Percentiles rank a stretch among this genome's conserved stretches.
These are phyloP conservation scores for Leishmania arabica DNA, from an alignment of 208 protist genomes.

Conservation along the genomic window DNA sequence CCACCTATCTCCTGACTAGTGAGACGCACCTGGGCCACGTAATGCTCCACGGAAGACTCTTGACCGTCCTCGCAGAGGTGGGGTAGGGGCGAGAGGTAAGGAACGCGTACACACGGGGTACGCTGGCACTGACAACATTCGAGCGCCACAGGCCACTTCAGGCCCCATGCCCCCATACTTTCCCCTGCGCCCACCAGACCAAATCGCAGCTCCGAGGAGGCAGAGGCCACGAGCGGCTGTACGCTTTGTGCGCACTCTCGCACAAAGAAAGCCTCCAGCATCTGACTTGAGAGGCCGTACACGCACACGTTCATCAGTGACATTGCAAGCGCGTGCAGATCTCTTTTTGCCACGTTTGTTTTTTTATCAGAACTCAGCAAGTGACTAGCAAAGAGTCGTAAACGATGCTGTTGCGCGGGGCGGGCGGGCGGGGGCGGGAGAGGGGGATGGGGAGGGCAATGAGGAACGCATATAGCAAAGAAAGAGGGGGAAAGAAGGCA, in stretches of 20 bases:
- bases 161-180: constrained; percentile 57
- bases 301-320: constrained; percentile 30
- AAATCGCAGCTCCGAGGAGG: constrained; percentile 38
- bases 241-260: constrained; percentile 19
- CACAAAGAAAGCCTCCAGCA: constrained; percentile 33
- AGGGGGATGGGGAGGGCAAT: background rate
- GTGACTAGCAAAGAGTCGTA: background rate
- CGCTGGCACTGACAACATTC: constrained; percentile 18
- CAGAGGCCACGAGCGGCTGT: constrained; percentile 30
- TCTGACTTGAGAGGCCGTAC: constrained; percentile 31
- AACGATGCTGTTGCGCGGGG: background rate
- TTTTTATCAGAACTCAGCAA: background rate
- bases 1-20: constrained; percentile 3
- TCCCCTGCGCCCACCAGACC: constrained; percentile 40
- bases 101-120: constrained; percentile 12
- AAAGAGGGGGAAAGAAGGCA: background rate
- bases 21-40: constrained; percentile 28
- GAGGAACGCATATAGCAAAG: background rate
- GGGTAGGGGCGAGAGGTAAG: background rate
- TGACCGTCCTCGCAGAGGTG: background rate
- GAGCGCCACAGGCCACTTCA: constrained; percentile 37
- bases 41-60: constrained; percentile 18
- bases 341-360: background rate
- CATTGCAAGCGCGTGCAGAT: background rate
- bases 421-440: too few species aligned